Conservation (phyloP, 208 protist species). For the Crithidia brevicula region DNA sequence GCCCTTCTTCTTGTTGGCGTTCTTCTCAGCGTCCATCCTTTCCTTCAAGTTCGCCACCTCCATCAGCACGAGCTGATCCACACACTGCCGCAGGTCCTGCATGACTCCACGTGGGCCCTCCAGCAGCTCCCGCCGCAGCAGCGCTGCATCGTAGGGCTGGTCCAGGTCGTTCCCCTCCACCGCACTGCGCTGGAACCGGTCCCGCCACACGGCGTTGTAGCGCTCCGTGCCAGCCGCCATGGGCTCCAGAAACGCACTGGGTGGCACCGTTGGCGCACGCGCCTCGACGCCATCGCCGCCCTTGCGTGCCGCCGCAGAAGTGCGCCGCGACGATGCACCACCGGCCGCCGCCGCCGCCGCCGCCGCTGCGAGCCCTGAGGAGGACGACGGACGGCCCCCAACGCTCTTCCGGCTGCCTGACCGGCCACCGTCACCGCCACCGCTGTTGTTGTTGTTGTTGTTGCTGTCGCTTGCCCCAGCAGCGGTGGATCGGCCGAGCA, state of each 20-base stretch:
- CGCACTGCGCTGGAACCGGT: constrained; percentile 64
- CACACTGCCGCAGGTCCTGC: constrained; percentile 84
- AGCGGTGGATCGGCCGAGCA: constrained; percentile 46
- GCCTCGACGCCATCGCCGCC: constrained; percentile 33
- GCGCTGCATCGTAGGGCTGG: constrained; percentile 71
- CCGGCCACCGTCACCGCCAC: background rate
- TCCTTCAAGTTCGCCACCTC: constrained; percentile 94
- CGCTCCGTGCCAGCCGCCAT: constrained; percentile 63
- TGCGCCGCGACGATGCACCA: background rate
- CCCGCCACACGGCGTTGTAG: constrained; percentile 71
- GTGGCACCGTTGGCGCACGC: constrained; percentile 32
- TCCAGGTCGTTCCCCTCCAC: constrained; percentile 71
- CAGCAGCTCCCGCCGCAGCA: constrained; percentile 85
- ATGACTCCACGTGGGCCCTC: constrained; percentile 90
- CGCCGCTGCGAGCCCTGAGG: background rate
- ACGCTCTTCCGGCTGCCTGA: background rate
- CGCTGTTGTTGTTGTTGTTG: constrained; percentile 7
- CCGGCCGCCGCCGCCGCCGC: background rate
- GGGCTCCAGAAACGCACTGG: constrained; percentile 59
- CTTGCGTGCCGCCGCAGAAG: constrained; percentile 23
- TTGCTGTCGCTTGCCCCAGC: too few relatives aligned
- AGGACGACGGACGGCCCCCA: background rate
- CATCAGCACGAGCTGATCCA: constrained; percentile 92
- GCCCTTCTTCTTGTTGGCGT: constrained; percentile 44
- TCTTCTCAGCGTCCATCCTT: constrained; percentile 77